These are phyloP conservation scores for Penicillium sp. DNA, from an alignment of 2,329 filamentous ascomycete genomes.

Conservation along the genomic window DNA sequence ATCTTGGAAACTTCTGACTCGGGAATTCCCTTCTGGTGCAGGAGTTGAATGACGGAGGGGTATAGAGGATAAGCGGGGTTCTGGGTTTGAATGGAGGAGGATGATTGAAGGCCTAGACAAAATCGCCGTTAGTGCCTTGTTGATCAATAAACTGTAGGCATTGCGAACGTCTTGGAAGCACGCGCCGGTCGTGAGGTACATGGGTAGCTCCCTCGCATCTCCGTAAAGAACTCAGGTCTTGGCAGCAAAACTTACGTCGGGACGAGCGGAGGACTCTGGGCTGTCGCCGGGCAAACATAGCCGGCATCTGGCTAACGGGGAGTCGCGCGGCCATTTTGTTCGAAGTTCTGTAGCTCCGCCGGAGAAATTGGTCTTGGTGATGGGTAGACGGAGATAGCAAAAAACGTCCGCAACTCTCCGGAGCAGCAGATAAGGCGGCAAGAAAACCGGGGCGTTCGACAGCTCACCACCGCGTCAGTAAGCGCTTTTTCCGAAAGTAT, in stretches of 20 bases:
- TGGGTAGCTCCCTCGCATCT: background rate
- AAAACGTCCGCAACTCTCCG: constrained; percentile 16
- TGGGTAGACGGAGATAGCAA: constrained; percentile 10
- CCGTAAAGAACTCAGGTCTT: background rate
- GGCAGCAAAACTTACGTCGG: constrained; percentile 30
- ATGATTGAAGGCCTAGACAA: constrained; percentile 31
- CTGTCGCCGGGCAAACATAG: constrained; percentile 32
- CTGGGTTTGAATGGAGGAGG: constrained; percentile 30
- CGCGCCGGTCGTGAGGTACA: background rate
- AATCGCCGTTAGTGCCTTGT: constrained; percentile 6
- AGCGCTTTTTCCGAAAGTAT: constrained; percentile 12
- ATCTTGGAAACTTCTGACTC: constrained; percentile 74
- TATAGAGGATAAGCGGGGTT: constrained; percentile 47
- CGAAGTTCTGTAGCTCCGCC: constrained; percentile 5
- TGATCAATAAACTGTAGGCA: background rate
- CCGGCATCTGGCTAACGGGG: constrained; percentile 28
- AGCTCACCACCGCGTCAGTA: constrained; percentile 23
- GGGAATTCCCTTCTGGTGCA: constrained; percentile 72
- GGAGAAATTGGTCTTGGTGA: constrained; percentile 9
- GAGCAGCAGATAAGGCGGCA: constrained; percentile 17
- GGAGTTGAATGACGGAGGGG: constrained; percentile 76
- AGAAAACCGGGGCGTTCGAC: constrained; percentile 18
- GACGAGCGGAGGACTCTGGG: constrained; percentile 24
- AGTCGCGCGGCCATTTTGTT: constrained; percentile 32
- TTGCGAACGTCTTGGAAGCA: background rate